Base-by-base conservation (phyloP, 768 basidiomycete genomes). In the Suillus placidus region DNA sequence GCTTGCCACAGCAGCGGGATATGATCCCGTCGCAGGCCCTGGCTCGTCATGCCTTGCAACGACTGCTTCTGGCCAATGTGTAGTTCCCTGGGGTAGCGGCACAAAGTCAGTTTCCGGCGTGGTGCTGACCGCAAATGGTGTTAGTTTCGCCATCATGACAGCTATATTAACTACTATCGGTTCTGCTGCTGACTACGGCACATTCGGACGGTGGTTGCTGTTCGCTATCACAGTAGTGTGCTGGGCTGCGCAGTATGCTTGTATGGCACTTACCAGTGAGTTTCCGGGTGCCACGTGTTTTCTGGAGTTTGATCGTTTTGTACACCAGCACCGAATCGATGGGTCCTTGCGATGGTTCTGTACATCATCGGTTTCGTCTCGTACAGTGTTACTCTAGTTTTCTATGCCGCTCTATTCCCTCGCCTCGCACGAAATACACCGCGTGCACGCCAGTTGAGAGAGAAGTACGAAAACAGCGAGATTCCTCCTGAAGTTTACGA, bases 111-210 rank as follows among this genome's bases (percentile, higher is more conserved):
- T 95, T 43, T 85, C 89, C 16, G 91, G 92, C 49, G 78, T 94
- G 30, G 87, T 94, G n/a, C 80, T 94, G 16, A 79, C 93, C 23
- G 84, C 91, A 0, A 93, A 90, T 57, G 92, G 92, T 3, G 77
- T 89, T 61, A 87, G 87, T 71, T 94, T 93, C 67, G 90, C 89
- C 10, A 80, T 92, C 26, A 93, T 94, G 91, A 93, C 92, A 0
- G 68, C 83, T 35, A 86, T 94, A 54, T 93, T 94, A 77, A 94
- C 92, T 1, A 92, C 91, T 0, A 87, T 94, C 52, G 88, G 88
- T 12, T 79, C 79, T 9, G 77, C 72, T 6, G 76, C 70, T 8
- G 76, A 77, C 54, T 78, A 77, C 55, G 76, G 77, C 13, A 76
- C 68, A 35, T 92, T 94, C 70, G 91, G 91, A 26, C 86, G 89